Evolutionary conservation across 495 filamentous ascomycete genomes (phyloP).

Genomic region (Penicillium chermesinum): DNA sequence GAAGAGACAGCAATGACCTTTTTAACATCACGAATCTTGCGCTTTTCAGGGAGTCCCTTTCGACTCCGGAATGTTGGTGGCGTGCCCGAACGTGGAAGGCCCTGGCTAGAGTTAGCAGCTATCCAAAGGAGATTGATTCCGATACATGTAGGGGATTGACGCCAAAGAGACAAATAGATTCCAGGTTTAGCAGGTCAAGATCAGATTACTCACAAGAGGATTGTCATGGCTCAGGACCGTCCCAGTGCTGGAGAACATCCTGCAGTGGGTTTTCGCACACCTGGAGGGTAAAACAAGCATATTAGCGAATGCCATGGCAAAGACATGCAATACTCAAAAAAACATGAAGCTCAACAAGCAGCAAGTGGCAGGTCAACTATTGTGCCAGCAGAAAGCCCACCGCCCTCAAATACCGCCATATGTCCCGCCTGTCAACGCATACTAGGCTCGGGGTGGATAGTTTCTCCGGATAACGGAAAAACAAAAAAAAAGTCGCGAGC

Average conservation of each 20-base stretch:
- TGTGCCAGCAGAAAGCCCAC: conserved; percentile 21
- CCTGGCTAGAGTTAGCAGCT: conserved; percentile 41
- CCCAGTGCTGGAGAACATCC: conserved; percentile 62
- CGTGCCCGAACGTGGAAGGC: conserved; percentile 72
- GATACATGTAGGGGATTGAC: too few species aligned
- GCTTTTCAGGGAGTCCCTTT: conserved; percentile 75
- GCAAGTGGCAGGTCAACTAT: conserved; percentile 3
- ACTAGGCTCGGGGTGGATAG: conserved; percentile 11
- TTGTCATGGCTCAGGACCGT: conserved; percentile 77
- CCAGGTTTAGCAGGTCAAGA: neutral
- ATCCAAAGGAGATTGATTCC: conserved; percentile 1
- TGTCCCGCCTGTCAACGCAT: conserved; percentile 1
- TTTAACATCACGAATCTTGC: conserved; percentile 71
- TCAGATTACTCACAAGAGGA: conserved; percentile 60
- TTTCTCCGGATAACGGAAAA: conserved; percentile 34
- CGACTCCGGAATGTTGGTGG: conserved; percentile 70
- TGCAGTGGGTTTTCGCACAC: conserved; percentile 9
- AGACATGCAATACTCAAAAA: neutral
- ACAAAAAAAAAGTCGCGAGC: conserved; percentile 25
- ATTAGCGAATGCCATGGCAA: conserved; percentile 2
- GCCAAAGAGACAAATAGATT: neutral
- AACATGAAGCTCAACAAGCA: conserved; percentile 1
- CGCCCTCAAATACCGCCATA: conserved; percentile 16
- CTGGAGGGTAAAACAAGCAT: conserved; percentile 5
- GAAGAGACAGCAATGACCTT: conserved; percentile 91